Conservation (phyloP, 768 basidiomycete species). For the Trametes cinnabarina region DNA sequence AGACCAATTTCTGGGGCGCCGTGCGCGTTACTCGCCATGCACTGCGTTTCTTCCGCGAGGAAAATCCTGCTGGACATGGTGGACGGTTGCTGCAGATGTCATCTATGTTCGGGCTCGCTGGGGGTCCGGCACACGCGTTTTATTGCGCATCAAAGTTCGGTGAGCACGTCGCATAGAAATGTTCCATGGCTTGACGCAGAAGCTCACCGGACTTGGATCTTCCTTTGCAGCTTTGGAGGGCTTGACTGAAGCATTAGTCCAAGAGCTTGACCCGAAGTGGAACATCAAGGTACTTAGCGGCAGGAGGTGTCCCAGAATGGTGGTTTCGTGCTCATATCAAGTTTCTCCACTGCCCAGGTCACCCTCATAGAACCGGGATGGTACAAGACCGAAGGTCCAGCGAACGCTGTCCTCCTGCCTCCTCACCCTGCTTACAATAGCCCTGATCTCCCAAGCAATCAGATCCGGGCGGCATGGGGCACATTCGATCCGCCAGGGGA, state of each 20-base stretch:
- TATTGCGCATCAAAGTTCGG: conserved; percentile 17
- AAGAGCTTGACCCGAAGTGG: conserved; percentile 37
- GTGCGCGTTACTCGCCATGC: conserved; percentile 32
- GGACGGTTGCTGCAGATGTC: conserved; percentile 38
- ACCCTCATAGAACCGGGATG: conserved; percentile 19
- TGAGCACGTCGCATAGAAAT: not conserved
- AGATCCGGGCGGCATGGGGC: not conserved
- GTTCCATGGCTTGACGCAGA: no score
- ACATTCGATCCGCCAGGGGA: conserved; percentile 15
- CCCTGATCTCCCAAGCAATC: not conserved
- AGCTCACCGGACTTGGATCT: not conserved
- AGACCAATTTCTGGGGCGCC: conserved; percentile 31
- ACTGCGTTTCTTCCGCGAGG: conserved; percentile 36
- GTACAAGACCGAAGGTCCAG: conserved; percentile 8
- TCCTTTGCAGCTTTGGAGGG: conserved; percentile 30
- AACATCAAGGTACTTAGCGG: conserved; percentile 37
- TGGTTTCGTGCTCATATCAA: no score
- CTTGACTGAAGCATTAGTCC: conserved; percentile 24
- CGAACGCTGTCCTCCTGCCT: not conserved
- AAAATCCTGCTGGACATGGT: conserved; percentile 33
- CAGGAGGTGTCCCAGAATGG: no score
- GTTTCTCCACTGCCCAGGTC: no score
- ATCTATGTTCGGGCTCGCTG: conserved; percentile 26
- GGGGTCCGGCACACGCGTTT: conserved; percentile 2
- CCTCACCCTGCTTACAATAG: conserved; percentile 20